These are phyloP conservation scores for Amanita pallidorosea DNA, from an alignment of 768 basidiomycete species.

Conservation along the genomic window DNA sequence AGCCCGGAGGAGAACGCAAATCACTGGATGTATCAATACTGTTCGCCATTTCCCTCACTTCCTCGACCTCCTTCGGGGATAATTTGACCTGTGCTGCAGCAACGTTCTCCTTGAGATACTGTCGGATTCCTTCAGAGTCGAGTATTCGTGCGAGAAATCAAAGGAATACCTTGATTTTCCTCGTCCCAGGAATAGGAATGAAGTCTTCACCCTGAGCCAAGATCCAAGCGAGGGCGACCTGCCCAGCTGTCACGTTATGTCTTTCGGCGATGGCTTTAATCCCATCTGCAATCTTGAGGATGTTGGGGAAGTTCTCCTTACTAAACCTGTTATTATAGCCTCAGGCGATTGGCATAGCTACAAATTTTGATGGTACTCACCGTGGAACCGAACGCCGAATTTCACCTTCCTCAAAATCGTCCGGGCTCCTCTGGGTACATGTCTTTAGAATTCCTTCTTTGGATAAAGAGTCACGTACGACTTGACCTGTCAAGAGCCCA, in stretches of 20 bases:
- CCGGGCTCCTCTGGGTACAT: constrained; percentile 20
- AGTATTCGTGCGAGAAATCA: neutral
- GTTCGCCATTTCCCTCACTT: constrained; percentile 24
- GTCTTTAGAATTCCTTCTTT: neutral
- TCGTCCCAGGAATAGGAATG: constrained; percentile 39
- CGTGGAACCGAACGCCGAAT: constrained; percentile 20
- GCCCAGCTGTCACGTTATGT: constrained; percentile 31
- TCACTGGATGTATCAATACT: constrained; percentile 15
- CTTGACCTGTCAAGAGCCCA: constrained; percentile 38
- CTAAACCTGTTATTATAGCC: constrained; percentile 16
- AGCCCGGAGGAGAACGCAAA: too few species aligned
- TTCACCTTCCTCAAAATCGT: constrained; percentile 16
- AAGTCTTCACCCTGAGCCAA: constrained; percentile 35
- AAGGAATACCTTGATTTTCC: constrained; percentile 21
- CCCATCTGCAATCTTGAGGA: constrained; percentile 29
- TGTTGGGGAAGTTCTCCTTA: constrained; percentile 36
- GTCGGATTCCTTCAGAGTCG: neutral
- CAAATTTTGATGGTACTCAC: constrained; percentile 8
- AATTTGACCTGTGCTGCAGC: constrained; percentile 23
- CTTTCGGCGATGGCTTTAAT: constrained; percentile 26
- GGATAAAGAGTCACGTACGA: constrained; percentile 13
- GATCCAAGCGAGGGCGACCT: constrained; percentile 40
- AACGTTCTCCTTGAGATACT: constrained; percentile 24
- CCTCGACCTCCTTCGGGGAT: constrained; percentile 23
- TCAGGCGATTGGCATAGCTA: too few species aligned